These are phyloP conservation scores for Trichosporon asahii DNA, from an alignment of 1,284 basidiomycete species.

Conservation along the genomic window DNA sequence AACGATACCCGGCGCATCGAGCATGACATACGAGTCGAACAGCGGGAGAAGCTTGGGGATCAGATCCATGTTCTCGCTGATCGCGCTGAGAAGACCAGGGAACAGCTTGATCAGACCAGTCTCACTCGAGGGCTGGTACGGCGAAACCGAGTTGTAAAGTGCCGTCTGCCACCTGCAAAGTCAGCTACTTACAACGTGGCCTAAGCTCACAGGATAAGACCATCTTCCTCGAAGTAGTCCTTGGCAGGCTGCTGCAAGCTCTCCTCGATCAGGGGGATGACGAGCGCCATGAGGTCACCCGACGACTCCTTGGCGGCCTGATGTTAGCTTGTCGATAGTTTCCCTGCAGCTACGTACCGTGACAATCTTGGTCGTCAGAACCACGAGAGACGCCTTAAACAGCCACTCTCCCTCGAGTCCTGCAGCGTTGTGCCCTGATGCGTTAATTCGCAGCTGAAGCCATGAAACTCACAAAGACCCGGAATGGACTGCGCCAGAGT, in stretches of 20 bases:
- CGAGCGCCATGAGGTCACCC: constrained; percentile 52
- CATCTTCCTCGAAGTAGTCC: constrained; percentile 74
- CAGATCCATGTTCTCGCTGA: constrained; percentile 70
- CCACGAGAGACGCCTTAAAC: constrained; percentile 71
- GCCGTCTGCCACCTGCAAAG: constrained; percentile 62
- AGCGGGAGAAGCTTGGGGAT: constrained; percentile 65
- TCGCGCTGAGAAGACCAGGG: constrained; percentile 61
- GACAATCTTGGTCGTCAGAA: constrained; percentile 68
- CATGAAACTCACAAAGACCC: constrained; percentile 66
- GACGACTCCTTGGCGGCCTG: constrained; percentile 43
- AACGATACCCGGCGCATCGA: constrained; percentile 65
- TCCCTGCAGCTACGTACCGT: constrained; percentile 54
- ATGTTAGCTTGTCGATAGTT: neutral
- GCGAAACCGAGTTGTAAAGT: constrained; percentile 63
- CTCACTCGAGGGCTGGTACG: constrained; percentile 53
- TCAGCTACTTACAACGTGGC: neutral
- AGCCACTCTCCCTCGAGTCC: constrained; percentile 66
- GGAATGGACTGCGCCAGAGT: constrained; percentile 69
- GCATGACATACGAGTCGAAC: constrained; percentile 74
- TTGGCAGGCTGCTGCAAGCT: constrained; percentile 64
- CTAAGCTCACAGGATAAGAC: constrained; percentile 57
- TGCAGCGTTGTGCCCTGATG: constrained; percentile 41
- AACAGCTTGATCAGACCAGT: constrained; percentile 64
- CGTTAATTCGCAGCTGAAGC: neutral
- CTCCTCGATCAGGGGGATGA: constrained; percentile 73